Conservation (phyloP, 192 early-diverging fungal genomes). For the Fimicolochytrium jonesii region DNA sequence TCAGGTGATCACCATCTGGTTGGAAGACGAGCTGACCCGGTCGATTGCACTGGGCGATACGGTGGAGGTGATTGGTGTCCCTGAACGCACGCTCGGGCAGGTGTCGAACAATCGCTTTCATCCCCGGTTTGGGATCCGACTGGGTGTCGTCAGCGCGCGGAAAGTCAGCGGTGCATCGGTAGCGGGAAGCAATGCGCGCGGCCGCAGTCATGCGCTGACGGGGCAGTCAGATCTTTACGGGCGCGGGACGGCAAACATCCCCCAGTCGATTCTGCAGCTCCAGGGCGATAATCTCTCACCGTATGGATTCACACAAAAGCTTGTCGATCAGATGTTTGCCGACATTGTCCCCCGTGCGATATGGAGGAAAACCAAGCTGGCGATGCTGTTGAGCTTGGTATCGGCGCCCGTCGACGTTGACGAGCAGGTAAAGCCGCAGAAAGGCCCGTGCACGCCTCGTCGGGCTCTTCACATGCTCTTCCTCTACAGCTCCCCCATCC, state of each 20-base stretch:
- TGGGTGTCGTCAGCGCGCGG: too few species aligned
- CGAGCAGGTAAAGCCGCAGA: too few species aligned
- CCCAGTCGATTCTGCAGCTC: neutral
- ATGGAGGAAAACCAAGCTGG: slow-evolving; percentile 1
- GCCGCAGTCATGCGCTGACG: too few species aligned
- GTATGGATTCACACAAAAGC: slow-evolving; percentile 4
- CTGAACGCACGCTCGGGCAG: neutral
- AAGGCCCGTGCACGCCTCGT: too few species aligned
- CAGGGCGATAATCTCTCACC: slow-evolving; percentile 7
- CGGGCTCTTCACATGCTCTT: too few species aligned
- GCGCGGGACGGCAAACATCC: neutral
- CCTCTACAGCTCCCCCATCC: too few species aligned
- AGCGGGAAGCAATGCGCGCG: too few species aligned
- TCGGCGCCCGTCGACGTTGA: neutral
- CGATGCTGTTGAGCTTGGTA: slow-evolving; percentile 6
- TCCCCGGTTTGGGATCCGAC: too few species aligned
- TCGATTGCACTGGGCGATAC: slow-evolving; percentile 4
- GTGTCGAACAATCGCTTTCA: too few species aligned
- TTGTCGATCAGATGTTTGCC: slow-evolving; percentile 13
- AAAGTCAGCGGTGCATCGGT: too few species aligned
- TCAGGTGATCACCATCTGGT: too few species aligned
- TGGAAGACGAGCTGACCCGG: slow-evolving; percentile 10
- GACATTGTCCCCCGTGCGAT: neutral
- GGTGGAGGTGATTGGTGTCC: slow-evolving; percentile 1
- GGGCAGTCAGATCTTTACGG: slow-evolving; percentile 11